Conservation (phyloP, 805 yeast genomes). For the Cyberlindnera americana region DNA sequence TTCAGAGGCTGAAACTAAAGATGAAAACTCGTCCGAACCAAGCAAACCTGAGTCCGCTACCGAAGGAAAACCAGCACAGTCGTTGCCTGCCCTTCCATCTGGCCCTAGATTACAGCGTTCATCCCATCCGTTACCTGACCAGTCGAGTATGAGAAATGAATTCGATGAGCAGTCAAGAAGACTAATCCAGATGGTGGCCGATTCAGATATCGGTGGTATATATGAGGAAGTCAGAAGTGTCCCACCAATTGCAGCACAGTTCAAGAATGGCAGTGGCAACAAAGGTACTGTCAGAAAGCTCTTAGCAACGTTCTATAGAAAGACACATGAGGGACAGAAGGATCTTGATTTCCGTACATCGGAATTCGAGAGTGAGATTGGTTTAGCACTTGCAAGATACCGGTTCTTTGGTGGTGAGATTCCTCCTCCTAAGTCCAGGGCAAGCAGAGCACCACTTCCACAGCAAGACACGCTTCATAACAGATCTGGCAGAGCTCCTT, state of each 20-base stretch:
- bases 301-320: not conserved
- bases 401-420: not conserved
- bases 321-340: not conserved
- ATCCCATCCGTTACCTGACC: not conserved
- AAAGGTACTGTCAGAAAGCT: not conserved
- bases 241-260: not conserved
- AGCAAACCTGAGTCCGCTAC: no score
- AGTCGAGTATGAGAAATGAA: not conserved
- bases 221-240: not conserved
- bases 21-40: no score
- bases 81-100: not conserved
- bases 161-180: slow-evolving; percentile 1
- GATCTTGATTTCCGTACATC: not conserved
- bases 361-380: not conserved
- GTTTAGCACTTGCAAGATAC: not conserved
- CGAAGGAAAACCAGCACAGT: no score
- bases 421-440: not conserved
- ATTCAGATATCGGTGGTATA: slow-evolving; percentile 1
- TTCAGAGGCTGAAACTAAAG: no score
- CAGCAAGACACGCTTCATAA: slow-evolving; percentile 3
- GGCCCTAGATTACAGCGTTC: not conserved
- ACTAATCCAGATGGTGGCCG: not conserved
- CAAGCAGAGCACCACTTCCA: slow-evolving; percentile 8
- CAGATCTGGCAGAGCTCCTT: not conserved
- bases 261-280: not conserved